These are phyloP conservation scores for Penicillium olsonii DNA, from an alignment of 2,329 filamentous ascomycete species.

Conservation along the genomic window DNA sequence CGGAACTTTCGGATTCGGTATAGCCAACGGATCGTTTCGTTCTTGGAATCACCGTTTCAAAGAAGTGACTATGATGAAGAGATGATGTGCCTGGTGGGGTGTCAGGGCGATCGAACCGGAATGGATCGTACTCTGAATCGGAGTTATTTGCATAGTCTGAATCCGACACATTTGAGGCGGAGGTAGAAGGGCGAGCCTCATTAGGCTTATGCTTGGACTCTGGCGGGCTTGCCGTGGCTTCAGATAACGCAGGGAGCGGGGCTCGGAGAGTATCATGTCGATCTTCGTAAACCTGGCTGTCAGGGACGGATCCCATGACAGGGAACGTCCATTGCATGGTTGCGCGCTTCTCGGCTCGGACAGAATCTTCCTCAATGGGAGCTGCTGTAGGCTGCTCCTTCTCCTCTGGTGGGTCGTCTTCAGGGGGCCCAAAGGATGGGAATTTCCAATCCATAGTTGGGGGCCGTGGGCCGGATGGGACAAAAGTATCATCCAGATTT, in stretches of 20 bases:
- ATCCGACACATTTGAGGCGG: conserved; percentile 38
- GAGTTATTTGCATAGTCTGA: conserved; percentile 36
- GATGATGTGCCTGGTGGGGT: conserved; percentile 25
- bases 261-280: conserved; percentile 38
- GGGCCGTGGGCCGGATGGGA: conserved; percentile 41
- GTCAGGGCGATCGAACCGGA: conserved; percentile 41
- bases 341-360: conserved; percentile 38
- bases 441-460: conserved; percentile 53
- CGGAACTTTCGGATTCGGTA: conserved; percentile 55
- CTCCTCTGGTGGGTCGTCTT: conserved; percentile 15
- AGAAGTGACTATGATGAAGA: conserved; percentile 39
- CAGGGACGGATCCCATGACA: conserved; percentile 33
- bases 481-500: conserved; percentile 31
- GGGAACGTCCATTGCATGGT: conserved; percentile 60
- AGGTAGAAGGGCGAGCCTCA: conserved; percentile 42
- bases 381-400: conserved; percentile 5
- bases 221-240: conserved; percentile 8
- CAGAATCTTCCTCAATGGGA: conserved; percentile 21
- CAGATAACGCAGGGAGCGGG: conserved; percentile 24
- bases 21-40: conserved; percentile 49
- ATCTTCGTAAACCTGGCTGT: conserved; percentile 16
- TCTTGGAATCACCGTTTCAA: conserved; percentile 44
- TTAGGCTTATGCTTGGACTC: conserved; percentile 26
- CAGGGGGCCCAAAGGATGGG: conserved; percentile 33
- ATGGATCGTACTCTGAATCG: conserved; percentile 45